Evolutionary conservation across 805 yeast genomes (phyloP), one percentile per base, ranked within the genome.

Genomic region (Lachancea waltii): DNA sequence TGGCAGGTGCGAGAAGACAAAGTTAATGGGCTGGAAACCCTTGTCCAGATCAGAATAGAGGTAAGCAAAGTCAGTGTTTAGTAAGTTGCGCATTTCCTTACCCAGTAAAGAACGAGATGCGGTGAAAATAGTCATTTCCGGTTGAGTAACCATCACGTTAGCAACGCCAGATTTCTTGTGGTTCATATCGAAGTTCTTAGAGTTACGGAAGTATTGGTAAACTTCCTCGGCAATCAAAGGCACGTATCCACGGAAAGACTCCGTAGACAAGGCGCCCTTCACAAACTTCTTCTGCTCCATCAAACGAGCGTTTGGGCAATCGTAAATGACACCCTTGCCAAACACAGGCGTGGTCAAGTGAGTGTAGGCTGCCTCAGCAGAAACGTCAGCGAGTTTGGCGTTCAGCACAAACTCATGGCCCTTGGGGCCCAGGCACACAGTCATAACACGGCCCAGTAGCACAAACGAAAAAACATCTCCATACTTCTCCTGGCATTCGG

Each of bases 251-350:
- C 75, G 73, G 69, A 92, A 92, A 1, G 94, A 77, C 31, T 85
- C 95, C 47, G 75, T 77, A 19, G 95, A 83, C 51, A 92, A 72
- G 16, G 96, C 94, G 38, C 76, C 75, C 65, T 92, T 92, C 46
- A 89, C 95, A 56, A 92, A 92, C 68, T 87, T 92, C 77, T 92
- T 92, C 65, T 92, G 98, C 62, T 92, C 98, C 98, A 92, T 92
- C 55, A 92, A 75, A 49, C 87, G 78, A 54, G 78, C 67, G 67
- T 92, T 92, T 46, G 98, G 86, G 65, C 97, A 90, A 67, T 92
- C 98, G 61, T 92, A 92, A 37, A 92, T 84, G 38, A 92, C 98
- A 54, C 97, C 98, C 56, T 87, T 79, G 53, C 98, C 98, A 51
- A 92, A 92, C 11, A 87, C 96, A 10, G 98, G 98, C n/a, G 97